Base-by-base conservation (phyloP, 73 alveolate genomes). In the Paramecium sonneborni region DNA sequence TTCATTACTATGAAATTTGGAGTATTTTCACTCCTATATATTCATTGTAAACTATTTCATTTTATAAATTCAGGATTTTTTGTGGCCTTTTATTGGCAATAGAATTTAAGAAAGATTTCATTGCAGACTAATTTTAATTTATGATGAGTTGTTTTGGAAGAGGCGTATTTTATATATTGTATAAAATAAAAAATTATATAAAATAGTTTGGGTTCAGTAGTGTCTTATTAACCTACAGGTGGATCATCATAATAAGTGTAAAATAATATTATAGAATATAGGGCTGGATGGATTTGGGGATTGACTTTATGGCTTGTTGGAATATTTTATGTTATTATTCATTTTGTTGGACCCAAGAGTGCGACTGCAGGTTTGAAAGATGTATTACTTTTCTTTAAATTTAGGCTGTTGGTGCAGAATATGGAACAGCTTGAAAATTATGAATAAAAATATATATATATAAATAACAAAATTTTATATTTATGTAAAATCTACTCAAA, bases 181-280 rank as follows among this genome's bases (percentile, higher is more conserved):
- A 76, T 21, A 76, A 12, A 10, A 14, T 76, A 18, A 5, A 20
- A 20, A 18, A 20, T 23, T 76, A 38, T 28, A 35, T 20, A 23
- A 28, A 72, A 62, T 62, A 76, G 89, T 41, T 76, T 76, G n/a
- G 89, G 89, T 14, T 76, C 89, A 39, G 70, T 76, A 0, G 89
- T 38, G 3, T 35, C 89, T 0, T 76, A 76, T 76, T 76, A 39
- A 32, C 89, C 90, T 4, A 26, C 70, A 24, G 52, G 35, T 15
- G 34, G 28, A 23, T 7, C 28, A 20, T 37, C 55, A 23, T 20
- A 20, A 79, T 79, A 79, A 79, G 57, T 35, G 34, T 28, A 48
- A 4, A 48, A 4, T 15, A 21, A 4, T 3, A 21, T n/a, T 20
- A 15, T 20, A 20, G 18, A 58, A 15, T 58, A 24, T 58, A 58